A percentile compares a stretch with the other conserved stretches of the same genome.
phyloP scores from a whole-genome alignment of 805 yeast species.

The Cyberlindnera sargentensis region DNA sequence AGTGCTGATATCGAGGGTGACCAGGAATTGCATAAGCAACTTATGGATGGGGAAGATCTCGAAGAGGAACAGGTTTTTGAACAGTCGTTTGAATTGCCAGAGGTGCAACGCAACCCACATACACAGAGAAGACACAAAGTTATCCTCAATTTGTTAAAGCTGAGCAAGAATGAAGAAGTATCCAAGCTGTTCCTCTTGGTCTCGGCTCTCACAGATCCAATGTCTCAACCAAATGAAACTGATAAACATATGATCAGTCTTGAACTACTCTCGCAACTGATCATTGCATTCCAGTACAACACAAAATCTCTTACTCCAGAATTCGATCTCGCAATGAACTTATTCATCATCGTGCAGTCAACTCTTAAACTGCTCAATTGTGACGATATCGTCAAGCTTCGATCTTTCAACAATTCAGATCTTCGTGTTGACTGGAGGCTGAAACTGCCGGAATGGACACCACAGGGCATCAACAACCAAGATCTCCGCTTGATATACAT shows the following conservation, averaged over 20 bases:
- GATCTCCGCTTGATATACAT: conserved; percentile 40
- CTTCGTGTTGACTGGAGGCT: conserved; percentile 27
- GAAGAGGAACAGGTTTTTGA: conserved; percentile 21
- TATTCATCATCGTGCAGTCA: conserved; percentile 31
- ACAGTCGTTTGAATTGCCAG: conserved; percentile 23
- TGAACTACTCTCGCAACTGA: conserved; percentile 45
- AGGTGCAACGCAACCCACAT: conserved; percentile 18
- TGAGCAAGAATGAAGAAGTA: conserved; percentile 12
- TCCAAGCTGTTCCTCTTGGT: conserved; percentile 21
- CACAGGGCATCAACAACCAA: conserved; percentile 26
- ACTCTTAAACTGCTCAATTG: conserved; percentile 33
- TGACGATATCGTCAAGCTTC: conserved; percentile 34
- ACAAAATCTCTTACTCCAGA: conserved; percentile 25
- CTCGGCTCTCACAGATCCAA: conserved; percentile 47
- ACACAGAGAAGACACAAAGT: conserved; percentile 27
- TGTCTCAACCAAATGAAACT: conserved; percentile 61
- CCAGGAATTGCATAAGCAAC: background rate
- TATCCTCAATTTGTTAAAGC: conserved; percentile 21
- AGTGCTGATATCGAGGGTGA: background rate
- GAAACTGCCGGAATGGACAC: conserved; percentile 31
- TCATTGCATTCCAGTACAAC: conserved; percentile 29
- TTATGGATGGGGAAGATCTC: conserved; percentile 8
- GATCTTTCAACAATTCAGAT: conserved; percentile 35
- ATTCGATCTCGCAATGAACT: conserved; percentile 26
- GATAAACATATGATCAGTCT: conserved; percentile 48